phyloP scores from a whole-genome alignment of 805 yeast genomes.

The Ogataea pilisensis region DNA sequence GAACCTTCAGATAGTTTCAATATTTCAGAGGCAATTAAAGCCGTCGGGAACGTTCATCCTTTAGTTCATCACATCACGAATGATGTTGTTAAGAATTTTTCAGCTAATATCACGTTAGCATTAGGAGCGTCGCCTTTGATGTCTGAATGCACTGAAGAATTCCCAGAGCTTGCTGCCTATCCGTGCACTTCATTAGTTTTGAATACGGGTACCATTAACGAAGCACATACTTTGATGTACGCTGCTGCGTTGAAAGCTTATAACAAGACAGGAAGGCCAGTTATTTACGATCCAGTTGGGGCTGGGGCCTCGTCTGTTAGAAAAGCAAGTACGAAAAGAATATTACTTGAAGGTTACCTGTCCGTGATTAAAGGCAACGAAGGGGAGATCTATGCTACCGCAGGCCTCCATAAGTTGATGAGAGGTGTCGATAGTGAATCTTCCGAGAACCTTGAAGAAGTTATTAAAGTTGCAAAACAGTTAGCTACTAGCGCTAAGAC shows the following conservation, averaged over 20 bases:
- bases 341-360: slow-evolving; percentile 55
- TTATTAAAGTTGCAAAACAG: slow-evolving; percentile 39
- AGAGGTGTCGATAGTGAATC: slow-evolving; percentile 64
- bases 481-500: slow-evolving; percentile 50
- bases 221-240: slow-evolving; percentile 39
- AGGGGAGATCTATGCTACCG: slow-evolving; percentile 68
- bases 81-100: slow-evolving; percentile 80
- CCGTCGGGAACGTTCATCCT: slow-evolving; percentile 36
- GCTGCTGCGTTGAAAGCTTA: slow-evolving; percentile 54
- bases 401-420: slow-evolving; percentile 49
- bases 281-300: slow-evolving; percentile 90
- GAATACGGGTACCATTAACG: slow-evolving; percentile 72
- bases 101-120: slow-evolving; percentile 83
- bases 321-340: slow-evolving; percentile 37
- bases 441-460: slow-evolving; percentile 15
- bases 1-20: neutral
- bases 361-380: slow-evolving; percentile 79
- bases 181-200: slow-evolving; percentile 56
- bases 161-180: slow-evolving; percentile 54
- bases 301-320: slow-evolving; percentile 76
- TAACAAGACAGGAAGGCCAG: slow-evolving; percentile 51
- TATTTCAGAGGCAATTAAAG: neutral
- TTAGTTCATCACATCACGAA: slow-evolving; percentile 86
- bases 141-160: slow-evolving; percentile 73
- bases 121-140: slow-evolving; percentile 84